A percentile compares a stretch with the other conserved stretches of the same genome.
These are phyloP conservation scores for Phytophthora megakarya DNA, from an alignment of 352 stramenopile species.

Conservation along the genomic window DNA sequence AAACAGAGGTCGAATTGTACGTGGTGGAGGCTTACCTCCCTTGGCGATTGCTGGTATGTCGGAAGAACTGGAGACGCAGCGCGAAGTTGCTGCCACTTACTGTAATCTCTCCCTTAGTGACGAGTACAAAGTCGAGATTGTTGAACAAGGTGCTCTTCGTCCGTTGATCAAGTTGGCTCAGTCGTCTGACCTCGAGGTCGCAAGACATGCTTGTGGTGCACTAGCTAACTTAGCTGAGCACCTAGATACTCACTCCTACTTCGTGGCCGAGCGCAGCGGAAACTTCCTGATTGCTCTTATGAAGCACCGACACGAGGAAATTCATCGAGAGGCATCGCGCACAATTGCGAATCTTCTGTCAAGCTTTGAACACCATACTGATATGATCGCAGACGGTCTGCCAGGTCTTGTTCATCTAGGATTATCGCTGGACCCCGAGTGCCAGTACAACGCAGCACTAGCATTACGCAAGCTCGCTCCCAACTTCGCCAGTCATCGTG, in stretches of 20 bases:
- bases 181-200: constrained; percentile 92
- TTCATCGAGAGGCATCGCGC: constrained; percentile 93
- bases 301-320: constrained; percentile 87
- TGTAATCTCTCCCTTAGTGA: constrained; percentile 94
- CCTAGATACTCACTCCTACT: constrained; percentile 91
- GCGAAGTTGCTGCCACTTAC: constrained; percentile 93
- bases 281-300: constrained; percentile 81
- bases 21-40: constrained; percentile 80
- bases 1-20: constrained; percentile 91
- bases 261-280: constrained; percentile 76
- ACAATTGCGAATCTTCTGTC: constrained; percentile 95
- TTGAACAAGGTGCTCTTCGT: constrained; percentile 74
- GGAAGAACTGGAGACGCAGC: constrained; percentile 93
- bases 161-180: constrained; percentile 86
- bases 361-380: constrained; percentile 90
- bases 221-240: constrained; percentile 96
- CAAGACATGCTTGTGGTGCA: constrained; percentile 90
- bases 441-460: constrained; percentile 95
- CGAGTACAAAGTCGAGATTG: constrained; percentile 92
- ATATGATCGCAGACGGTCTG: constrained; percentile 92
- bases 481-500: constrained; percentile 89
- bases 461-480: constrained; percentile 94
- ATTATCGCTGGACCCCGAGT: constrained; percentile 90
- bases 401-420: constrained; percentile 92
- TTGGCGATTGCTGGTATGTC: constrained; percentile 87